phyloP scores from a whole-genome alignment of 2,329 filamentous ascomycete genomes.

The Epichloe sp. region DNA sequence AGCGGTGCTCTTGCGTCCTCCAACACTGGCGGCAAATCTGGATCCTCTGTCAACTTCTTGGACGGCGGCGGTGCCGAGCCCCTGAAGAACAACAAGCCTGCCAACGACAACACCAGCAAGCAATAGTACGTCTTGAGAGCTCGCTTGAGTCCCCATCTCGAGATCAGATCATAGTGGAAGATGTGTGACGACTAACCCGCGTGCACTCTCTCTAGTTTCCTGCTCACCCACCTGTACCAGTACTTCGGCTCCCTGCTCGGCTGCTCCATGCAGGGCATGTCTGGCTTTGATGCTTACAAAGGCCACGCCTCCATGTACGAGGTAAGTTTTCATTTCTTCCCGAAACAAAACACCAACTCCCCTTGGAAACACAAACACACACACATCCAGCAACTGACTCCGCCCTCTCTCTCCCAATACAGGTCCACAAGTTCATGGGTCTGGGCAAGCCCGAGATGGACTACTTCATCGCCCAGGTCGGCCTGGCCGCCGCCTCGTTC shows the following conservation, averaged over 20 bases:
- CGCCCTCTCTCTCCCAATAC: background rate
- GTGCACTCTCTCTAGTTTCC: constrained; percentile 23
- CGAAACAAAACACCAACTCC: no score
- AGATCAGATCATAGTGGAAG: background rate
- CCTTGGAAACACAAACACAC: background rate
- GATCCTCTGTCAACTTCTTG: constrained; percentile 44
- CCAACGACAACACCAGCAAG: constrained; percentile 26
- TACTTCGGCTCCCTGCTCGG: constrained; percentile 47
- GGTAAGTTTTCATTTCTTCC: background rate
- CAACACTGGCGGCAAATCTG: constrained; percentile 33
- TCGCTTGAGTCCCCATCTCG: background rate
- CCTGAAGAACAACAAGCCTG: constrained; percentile 40
- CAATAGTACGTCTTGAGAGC: constrained; percentile 28
- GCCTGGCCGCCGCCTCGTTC: constrained; percentile 41
- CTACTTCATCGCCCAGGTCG: constrained; percentile 49
- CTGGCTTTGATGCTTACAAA: constrained; percentile 35
- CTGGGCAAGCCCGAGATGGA: constrained; percentile 35
- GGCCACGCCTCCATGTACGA: constrained; percentile 33
- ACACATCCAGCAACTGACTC: background rate
- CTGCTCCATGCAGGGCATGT: constrained; percentile 36
- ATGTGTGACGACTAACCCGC: no score
- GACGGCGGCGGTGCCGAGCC: constrained; percentile 45
- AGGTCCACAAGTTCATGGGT: constrained; percentile 48
- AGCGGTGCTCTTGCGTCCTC: constrained; percentile 38
- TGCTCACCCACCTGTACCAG: constrained; percentile 48